Conservation (phyloP, 768 basidiomycete genomes). For the Leccinum fibrillosum region DNA sequence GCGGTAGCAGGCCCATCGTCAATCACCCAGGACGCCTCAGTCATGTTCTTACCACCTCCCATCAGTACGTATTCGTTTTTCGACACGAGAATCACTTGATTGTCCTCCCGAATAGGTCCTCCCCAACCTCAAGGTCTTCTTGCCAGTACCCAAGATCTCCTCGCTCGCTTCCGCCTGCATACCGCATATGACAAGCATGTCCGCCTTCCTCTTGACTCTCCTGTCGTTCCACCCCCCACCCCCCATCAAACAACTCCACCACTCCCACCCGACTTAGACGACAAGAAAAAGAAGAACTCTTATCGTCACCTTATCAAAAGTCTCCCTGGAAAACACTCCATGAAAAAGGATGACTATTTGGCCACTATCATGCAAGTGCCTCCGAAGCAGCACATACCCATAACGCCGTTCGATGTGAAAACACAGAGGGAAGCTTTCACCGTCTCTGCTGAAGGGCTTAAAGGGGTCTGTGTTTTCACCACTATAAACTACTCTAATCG, state of each 20-base stretch:
- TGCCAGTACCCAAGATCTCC: conserved; percentile 74
- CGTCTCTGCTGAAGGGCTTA: conserved; percentile 67
- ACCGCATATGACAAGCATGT: conserved; percentile 82
- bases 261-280: conserved; percentile 53
- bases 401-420: conserved; percentile 58
- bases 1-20: conserved; percentile 65
- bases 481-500: neutral
- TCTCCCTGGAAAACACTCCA: conserved; percentile 75
- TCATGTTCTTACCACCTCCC: conserved; percentile 30
- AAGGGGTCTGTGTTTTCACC: conserved; percentile 63
- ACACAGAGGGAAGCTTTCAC: conserved; percentile 74
- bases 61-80: conserved; percentile 28
- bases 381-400: conserved; percentile 65
- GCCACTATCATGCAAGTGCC: conserved; percentile 62
- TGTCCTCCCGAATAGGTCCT: conserved; percentile 20
- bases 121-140: conserved; percentile 45
- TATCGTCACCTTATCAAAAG: conserved; percentile 78
- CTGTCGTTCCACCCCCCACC: conserved; percentile 25
- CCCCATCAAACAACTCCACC: conserved; percentile 33
- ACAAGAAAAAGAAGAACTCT: conserved; percentile 72
- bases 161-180: conserved; percentile 66
- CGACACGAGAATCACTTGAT: conserved; percentile 9
- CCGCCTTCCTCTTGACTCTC: conserved; percentile 40
- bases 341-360: conserved; percentile 77
- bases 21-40: conserved; percentile 18